Percentiles rank a stretch among this genome's conserved stretches.
Conservation (phyloP, 2,329 filamentous ascomycete genomes). For the Colletotrichum destructivum region DNA sequence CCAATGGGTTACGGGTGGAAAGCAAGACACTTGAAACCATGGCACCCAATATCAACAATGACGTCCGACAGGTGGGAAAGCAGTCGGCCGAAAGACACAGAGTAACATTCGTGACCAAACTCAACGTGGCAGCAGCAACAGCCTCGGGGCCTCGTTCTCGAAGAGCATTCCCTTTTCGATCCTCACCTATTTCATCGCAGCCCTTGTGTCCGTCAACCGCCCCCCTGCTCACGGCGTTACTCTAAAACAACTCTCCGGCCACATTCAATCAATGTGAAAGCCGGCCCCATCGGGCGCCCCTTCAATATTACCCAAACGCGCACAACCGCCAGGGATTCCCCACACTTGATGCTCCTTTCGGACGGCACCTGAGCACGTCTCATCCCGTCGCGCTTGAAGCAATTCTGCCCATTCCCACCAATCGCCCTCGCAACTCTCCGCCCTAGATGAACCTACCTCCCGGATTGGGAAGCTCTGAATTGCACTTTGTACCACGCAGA, state of each 20-base stretch:
- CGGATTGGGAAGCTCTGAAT: background rate
- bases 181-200: background rate
- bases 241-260: constrained; percentile 12
- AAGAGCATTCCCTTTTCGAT: background rate
- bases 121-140: background rate
- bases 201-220: background rate
- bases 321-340: constrained; percentile 31
- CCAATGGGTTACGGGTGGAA: background rate
- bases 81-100: constrained; percentile 1
- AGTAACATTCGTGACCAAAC: background rate
- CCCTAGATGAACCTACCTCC: background rate
- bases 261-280: constrained; percentile 26
- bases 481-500: no score
- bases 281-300: constrained; percentile 22
- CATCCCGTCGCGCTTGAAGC: background rate
- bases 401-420: constrained; percentile 35
- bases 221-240: background rate
- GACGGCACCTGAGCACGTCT: constrained; percentile 7
- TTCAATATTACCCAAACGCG: constrained; percentile 36
- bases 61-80: constrained; percentile 26
- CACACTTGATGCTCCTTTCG: constrained; percentile 22
- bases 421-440: constrained; percentile 16
- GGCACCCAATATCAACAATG: constrained; percentile 18
- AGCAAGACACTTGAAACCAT: background rate
- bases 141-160: background rate